Percentiles rank a stretch among this genome's conserved stretches.
These are phyloP conservation scores for Penicillium coprophilum DNA, from an alignment of 495 filamentous ascomycete genomes.

Conservation along the genomic window DNA sequence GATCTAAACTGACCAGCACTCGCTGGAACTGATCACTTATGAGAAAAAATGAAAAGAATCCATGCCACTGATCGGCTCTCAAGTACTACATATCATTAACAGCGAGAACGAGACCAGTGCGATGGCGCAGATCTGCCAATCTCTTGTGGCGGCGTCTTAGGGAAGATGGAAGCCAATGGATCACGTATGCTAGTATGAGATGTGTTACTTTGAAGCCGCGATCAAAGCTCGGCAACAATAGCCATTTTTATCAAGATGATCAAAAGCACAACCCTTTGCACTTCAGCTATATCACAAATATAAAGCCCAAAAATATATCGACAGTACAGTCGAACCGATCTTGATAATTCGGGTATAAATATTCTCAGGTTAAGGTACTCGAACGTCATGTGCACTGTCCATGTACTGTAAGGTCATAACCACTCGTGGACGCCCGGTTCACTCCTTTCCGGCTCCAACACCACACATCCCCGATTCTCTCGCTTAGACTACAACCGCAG, in stretches of 20 bases:
- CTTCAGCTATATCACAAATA: neutral
- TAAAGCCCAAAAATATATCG: neutral
- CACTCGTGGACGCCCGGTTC: neutral
- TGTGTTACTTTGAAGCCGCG: constrained; percentile 47
- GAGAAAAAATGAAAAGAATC: constrained; percentile 57
- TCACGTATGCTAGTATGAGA: constrained; percentile 73
- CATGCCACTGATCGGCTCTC: constrained; percentile 63
- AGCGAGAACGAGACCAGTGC: constrained; percentile 51
- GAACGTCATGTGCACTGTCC: neutral
- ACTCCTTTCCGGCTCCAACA: neutral
- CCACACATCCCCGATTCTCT: neutral
- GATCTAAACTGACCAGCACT: constrained; percentile 61
- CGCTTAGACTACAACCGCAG: neutral
- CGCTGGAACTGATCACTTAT: constrained; percentile 52
- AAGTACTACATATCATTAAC: constrained; percentile 53
- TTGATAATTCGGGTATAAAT: neutral
- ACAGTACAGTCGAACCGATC: neutral
- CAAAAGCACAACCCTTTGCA: neutral
- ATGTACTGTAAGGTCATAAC: neutral
- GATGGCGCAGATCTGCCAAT: constrained; percentile 56
- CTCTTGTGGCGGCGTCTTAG: constrained; percentile 53
- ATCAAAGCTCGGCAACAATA: neutral
- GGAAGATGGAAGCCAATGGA: constrained; percentile 58
- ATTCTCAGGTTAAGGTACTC: neutral
- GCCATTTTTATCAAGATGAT: neutral